Evolutionary conservation across 1,284 basidiomycete genomes (phyloP), one percentile per base, ranked within the genome.

Genomic region (Boletus mariae): DNA sequence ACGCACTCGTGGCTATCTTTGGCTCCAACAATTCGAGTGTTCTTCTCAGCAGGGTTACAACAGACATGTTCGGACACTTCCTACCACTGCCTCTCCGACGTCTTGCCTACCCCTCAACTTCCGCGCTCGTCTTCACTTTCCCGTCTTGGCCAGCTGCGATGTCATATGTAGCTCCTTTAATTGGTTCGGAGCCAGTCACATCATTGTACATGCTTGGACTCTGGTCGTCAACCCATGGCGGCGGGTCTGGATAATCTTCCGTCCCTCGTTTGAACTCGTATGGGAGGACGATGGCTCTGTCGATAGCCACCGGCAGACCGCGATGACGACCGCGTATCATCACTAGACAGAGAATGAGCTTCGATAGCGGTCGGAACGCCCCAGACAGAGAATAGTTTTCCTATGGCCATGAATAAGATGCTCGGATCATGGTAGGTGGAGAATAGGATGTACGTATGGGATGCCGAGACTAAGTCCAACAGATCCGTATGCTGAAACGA

Each of bases 291-390:
- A 91, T 80, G 1, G 93, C 91, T 28, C 93, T 86, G 71, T 96
- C 91, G 54, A 97, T 94, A 15, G 93, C 92, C 15, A 90, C 86
- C 0, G 91, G 90, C 5, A 94, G 73, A 35, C 93, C 93, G 45
- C 96, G 84, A 71, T 98, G 95, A 11, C 94, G 80, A 8, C 95
- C 95, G 57, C 95, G 86, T 51, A 98, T 77, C 92, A 98, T 98
- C 59, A 98, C 93, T 4, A 80, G 67, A 60, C 83, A 85, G 20
- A 98, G 68, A 50, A 98, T 85, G 23, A 98, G 77, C 71, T 98
- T 98, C 0, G 93, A 94, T 4, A 97, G 71, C 0, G 87, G 83
- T 8, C 79, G 75, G 57, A 96, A 84, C 7, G 86, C 80, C 1
- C 93, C 94, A 6, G 84, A 84, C 49, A 97, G 80, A 0, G 92